These are phyloP conservation scores for Chrysoporthe austroafricana DNA, from an alignment of 2,329 filamentous ascomycete species.

Conservation along the genomic window DNA sequence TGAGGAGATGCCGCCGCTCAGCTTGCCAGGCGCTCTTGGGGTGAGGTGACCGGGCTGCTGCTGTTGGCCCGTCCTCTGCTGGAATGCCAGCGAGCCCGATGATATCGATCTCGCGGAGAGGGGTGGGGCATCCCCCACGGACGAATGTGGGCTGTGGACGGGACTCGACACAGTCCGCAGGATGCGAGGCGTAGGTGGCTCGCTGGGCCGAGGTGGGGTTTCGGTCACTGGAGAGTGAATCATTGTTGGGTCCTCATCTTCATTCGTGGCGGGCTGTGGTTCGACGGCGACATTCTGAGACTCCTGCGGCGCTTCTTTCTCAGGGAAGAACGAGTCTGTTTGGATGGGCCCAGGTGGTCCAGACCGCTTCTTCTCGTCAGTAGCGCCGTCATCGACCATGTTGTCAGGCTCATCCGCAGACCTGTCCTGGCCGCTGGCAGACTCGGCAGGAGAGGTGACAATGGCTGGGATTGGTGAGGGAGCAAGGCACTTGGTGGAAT, in stretches of 20 bases:
- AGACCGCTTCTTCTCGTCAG: conserved; percentile 37
- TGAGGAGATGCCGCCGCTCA: conserved; percentile 90
- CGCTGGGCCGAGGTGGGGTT: conserved; percentile 36
- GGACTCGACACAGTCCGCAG: conserved; percentile 56
- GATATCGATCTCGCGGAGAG: conserved; percentile 58
- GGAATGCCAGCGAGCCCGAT: conserved; percentile 55
- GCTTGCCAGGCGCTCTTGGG: conserved; percentile 73
- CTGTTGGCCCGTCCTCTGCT: conserved; percentile 59
- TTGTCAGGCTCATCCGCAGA: conserved; percentile 27
- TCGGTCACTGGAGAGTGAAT: conserved; percentile 45
- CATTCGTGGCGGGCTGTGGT: conserved; percentile 76
- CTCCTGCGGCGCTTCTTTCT: conserved; percentile 54
- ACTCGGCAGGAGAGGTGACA: conserved; percentile 28
- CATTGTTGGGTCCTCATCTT: conserved; percentile 77
- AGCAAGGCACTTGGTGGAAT: conserved; percentile 34
- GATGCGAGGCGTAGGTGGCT: conserved; percentile 39
- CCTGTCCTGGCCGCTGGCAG: conserved; percentile 29
- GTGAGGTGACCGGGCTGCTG: conserved; percentile 53
- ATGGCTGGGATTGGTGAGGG: conserved; percentile 30
- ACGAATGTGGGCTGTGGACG: conserved; percentile 49
- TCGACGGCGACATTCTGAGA: conserved; percentile 87
- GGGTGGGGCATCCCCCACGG: conserved; percentile 51
- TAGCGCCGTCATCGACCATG: conserved; percentile 35
- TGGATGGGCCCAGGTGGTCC: conserved; percentile 59
- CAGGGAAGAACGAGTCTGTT: conserved; percentile 48